Base-by-base conservation (phyloP, 306 rosid genomes). In the Medicago lupulina region DNA sequence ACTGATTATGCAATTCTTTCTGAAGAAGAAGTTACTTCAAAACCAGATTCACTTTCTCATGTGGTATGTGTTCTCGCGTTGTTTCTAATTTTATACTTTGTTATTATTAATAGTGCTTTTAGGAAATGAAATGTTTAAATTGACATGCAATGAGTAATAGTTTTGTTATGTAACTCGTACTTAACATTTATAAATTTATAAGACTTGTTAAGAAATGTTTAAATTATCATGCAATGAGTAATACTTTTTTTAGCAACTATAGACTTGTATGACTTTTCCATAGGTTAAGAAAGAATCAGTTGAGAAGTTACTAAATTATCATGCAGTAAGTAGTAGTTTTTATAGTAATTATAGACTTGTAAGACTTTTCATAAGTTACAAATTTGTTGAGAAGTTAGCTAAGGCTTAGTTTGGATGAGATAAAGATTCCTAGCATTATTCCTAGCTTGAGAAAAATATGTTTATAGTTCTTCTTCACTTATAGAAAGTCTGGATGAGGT, bases 1-100 rank as follows among this genome's bases (percentile, higher is more conserved):
- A 23, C 96, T 57, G 99, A 95, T 58, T 92, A 90, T 86, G 97
- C 97, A 11, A 81, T 95, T 85, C 97, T 95, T 63, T 81, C 93
- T 0, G 86, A 88, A 58, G 97, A 92, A 4, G 98, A 96, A 80
- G 85, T 96, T 82, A 81, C 90, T 63, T 51, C 74, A 8, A 96
- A 96, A 81, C 97, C 99, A 15, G 72, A 31, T 40, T 87, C 96
- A 47, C 76, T 96, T 77, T 40, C 97, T 51, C 99, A 96, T 51
- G 97, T 86, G 98, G 99, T 96, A 89, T 85, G 80, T 79, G 57
- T 53, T 54, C n/a, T 71, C 38, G 9, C 12, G 51, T 75, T 51
- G 7, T 39, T 39, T 69, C 25, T 61, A 17, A 50, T 69, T 75
- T 28, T 57, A 38, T 65, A 46, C 62, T 43, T 73, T 67, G 41